Evolutionary conservation across 169 alveolate genomes (phyloP).

Genomic region (Amoebophrya sp.): DNA sequence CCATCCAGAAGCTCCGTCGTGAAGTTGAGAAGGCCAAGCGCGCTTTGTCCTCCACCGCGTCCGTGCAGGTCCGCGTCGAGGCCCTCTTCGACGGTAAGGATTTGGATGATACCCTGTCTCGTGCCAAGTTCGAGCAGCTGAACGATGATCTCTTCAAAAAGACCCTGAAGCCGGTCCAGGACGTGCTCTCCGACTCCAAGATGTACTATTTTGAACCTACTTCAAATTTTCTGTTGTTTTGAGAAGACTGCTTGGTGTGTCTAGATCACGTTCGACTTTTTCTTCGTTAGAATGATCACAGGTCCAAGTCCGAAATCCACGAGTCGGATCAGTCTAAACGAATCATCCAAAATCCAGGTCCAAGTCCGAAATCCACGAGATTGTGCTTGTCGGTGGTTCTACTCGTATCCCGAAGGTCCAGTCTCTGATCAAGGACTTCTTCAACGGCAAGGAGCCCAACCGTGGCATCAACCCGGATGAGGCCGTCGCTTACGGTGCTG

Average conservation of each 20-base stretch:
- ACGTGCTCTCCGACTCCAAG: slow-evolving; percentile 68
- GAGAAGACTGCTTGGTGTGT: no score
- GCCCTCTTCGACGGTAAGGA: slow-evolving; percentile 73
- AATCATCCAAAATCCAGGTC: slow-evolving; percentile 9
- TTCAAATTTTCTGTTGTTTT: slow-evolving; percentile 29
- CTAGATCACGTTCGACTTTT: no score
- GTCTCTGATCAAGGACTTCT: slow-evolving; percentile 80
- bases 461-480: slow-evolving; percentile 89
- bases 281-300: no score
- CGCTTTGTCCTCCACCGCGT: slow-evolving; percentile 81
- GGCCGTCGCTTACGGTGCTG: slow-evolving; percentile 91
- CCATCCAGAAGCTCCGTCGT: slow-evolving; percentile 91
- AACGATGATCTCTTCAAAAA: slow-evolving; percentile 71
- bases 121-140: slow-evolving; percentile 82
- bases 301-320: no score
- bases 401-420: slow-evolving; percentile 89
- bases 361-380: slow-evolving; percentile 82
- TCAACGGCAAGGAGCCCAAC: slow-evolving; percentile 85
- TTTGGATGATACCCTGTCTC: slow-evolving; percentile 71
- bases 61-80: slow-evolving; percentile 68
- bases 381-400: slow-evolving; percentile 92
- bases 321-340: no score
- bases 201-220: slow-evolving; percentile 4
- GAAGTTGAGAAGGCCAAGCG: slow-evolving; percentile 97
- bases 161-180: slow-evolving; percentile 74